A percentile compares a stretch with the other conserved stretches of the same genome.
Evolutionary conservation across 345 rosid species (phyloP).

Genomic region (Populus pruinosa): DNA sequence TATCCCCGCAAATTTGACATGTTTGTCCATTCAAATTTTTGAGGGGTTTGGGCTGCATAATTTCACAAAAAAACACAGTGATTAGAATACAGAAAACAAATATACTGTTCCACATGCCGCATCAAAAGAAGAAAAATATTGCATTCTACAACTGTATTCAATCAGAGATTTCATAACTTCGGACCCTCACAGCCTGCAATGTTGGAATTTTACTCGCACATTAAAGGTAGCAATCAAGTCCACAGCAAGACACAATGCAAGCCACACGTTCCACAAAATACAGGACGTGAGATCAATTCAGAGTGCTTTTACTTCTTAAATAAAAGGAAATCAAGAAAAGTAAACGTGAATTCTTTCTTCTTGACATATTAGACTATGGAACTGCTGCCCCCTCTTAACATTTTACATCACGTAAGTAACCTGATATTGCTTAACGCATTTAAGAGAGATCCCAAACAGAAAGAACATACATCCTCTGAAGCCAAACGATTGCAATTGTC

Average conservation of each 20-base stretch:
- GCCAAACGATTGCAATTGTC: background rate
- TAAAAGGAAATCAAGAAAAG: background rate
- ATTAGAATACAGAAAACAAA: conserved; percentile 13
- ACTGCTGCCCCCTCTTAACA: background rate
- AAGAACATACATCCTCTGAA: background rate
- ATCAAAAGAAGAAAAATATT: background rate
- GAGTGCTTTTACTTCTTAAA: background rate
- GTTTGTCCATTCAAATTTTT: conserved; percentile 67
- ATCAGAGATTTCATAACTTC: background rate
- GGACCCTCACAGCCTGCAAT: background rate
- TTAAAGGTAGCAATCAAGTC: background rate
- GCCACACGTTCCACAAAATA: background rate
- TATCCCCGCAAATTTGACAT: conserved; percentile 97
- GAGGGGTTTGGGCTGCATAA: conserved; percentile 81
- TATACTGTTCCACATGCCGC: background rate
- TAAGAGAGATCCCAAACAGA: background rate
- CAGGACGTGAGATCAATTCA: background rate
- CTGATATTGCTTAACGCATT: background rate
- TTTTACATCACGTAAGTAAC: background rate
- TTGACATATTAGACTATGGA: background rate
- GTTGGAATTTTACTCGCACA: background rate
- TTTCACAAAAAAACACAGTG: conserved; percentile 6
- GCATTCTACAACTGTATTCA: background rate
- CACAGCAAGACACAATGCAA: background rate
- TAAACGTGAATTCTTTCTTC: background rate